These are phyloP conservation scores for Calvatia gigantea DNA, from an alignment of 768 basidiomycete species.

Conservation along the genomic window DNA sequence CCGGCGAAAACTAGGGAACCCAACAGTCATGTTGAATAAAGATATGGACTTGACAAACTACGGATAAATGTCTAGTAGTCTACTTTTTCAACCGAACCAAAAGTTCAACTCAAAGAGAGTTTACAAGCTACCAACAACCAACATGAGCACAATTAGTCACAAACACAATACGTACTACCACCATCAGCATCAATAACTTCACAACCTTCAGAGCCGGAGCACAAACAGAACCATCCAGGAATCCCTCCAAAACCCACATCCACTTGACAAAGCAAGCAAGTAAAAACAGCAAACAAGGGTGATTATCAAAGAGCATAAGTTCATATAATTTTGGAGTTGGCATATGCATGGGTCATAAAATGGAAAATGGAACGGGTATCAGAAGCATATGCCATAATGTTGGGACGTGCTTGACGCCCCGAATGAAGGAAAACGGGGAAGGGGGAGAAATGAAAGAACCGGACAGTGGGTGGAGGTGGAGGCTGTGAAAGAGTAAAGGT, in stretches of 20 bases:
- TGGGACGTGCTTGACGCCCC: neutral
- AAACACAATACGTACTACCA: too few species aligned
- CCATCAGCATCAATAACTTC: neutral
- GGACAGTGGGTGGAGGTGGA: conserved; percentile 15
- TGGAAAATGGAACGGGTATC: neutral
- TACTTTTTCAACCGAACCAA: conserved; percentile 2
- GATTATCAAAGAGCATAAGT: conserved; percentile 7
- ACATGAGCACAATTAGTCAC: too few species aligned
- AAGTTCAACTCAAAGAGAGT: neutral
- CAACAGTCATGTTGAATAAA: conserved; percentile 1
- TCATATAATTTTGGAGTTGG: conserved; percentile 8
- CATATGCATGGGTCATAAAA: conserved; percentile 7
- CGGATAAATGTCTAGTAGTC: conserved; percentile 2
- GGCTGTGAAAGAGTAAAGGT: neutral
- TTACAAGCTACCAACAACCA: neutral
- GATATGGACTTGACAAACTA: conserved; percentile 1
- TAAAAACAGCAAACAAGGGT: neutral
- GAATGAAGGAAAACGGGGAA: conserved; percentile 4
- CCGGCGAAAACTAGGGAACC: neutral
- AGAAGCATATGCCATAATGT: conserved; percentile 10
- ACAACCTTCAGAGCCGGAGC: neutral
- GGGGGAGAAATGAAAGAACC: conserved; percentile 13
- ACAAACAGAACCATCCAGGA: neutral
- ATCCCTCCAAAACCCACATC: conserved; percentile 10
- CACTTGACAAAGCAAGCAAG: conserved; percentile 10